These are phyloP conservation scores for Abrus pulchellus DNA, from an alignment of 306 rosid species.

Conservation along the genomic window DNA sequence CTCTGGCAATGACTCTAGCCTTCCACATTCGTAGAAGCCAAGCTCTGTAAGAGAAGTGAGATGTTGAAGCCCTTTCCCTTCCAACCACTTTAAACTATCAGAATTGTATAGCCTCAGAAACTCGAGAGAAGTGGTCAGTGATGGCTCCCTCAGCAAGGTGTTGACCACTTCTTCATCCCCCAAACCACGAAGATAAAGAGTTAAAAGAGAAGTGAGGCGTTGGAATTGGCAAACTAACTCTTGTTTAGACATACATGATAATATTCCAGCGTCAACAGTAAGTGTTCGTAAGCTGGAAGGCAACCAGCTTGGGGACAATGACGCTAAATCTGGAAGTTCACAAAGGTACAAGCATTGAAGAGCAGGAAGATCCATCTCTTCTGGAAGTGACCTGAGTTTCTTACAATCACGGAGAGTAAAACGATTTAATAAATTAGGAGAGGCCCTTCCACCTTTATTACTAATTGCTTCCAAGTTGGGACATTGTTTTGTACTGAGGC, in stretches of 20 bases:
- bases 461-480: conserved; percentile 22
- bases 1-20: conserved; percentile 10
- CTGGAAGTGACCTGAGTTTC: conserved; percentile 14
- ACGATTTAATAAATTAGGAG: background rate
- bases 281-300: conserved; percentile 8
- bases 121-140: conserved; percentile 11
- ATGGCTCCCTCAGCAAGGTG: background rate
- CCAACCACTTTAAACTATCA: background rate
- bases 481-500: background rate
- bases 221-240: background rate
- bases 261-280: background rate
- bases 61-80: conserved; percentile 4
- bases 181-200: background rate
- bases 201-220: background rate
- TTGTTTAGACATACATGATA: background rate
- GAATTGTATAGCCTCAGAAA: background rate
- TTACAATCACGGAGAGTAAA: conserved; percentile 3
- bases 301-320: background rate
- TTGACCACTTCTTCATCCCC: background rate
- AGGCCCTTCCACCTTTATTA: background rate
- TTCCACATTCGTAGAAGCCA: background rate
- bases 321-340: conserved; percentile 2
- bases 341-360: background rate
- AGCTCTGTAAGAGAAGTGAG: conserved; percentile 23
- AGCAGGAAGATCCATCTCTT: background rate